Conservation (phyloP, 164 flowering plant genomes). For the Dillenia suffruticosa region DNA sequence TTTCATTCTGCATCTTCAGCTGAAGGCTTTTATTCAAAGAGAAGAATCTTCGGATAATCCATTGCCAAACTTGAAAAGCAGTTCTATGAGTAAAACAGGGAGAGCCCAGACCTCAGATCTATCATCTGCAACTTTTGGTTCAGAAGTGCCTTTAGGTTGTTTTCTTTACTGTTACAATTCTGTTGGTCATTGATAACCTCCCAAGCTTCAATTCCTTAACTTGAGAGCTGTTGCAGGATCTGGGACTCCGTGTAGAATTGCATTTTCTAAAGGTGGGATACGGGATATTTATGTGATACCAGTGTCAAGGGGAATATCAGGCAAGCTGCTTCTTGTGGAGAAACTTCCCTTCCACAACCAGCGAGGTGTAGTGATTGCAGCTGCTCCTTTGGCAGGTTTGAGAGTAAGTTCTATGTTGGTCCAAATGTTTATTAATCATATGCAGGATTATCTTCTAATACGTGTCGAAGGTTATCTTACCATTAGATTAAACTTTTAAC, state of each 20-base stretch:
- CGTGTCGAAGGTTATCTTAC: no score
- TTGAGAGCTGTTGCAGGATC: constrained; percentile 26
- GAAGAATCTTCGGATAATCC: constrained; percentile 32
- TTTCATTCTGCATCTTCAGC: constrained; percentile 51
- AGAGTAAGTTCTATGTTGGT: constrained; percentile 31
- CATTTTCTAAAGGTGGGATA: constrained; percentile 39
- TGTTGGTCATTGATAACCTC: neutral
- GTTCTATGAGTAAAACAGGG: constrained; percentile 20
- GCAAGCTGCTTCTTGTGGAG: constrained; percentile 54
- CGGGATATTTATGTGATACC: constrained; percentile 50
- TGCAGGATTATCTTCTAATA: no score
- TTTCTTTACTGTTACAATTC: constrained; percentile 3
- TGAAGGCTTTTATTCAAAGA: constrained; percentile 31
- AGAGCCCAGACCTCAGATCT: constrained; percentile 26
- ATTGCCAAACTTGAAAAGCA: constrained; percentile 15
- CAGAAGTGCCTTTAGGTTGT: constrained; percentile 46
- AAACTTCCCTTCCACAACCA: constrained; percentile 40
- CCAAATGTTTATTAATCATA: no score
- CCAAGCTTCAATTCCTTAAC: constrained; percentile 1
- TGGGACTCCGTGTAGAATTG: constrained; percentile 50
- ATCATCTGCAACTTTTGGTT: constrained; percentile 45
- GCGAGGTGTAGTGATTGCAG: constrained; percentile 47
- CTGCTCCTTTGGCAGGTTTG: constrained; percentile 61
- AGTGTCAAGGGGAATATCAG: constrained; percentile 34
- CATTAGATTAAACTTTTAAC: no score